Evolutionary conservation across 805 yeast species (phyloP).

Genomic region (Wickerhamomyces ciferrii): DNA sequence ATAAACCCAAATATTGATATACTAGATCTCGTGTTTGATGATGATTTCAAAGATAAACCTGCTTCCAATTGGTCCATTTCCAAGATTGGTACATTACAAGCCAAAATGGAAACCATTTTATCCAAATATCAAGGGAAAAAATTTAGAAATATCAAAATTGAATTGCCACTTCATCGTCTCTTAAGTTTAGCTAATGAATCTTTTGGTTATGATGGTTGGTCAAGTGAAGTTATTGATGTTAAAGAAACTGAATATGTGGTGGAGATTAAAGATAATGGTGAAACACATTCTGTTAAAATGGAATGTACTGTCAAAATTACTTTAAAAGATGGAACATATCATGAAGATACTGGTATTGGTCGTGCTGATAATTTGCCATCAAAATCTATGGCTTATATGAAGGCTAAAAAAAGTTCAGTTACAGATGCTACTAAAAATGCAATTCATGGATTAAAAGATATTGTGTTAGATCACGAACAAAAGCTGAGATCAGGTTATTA

Average conservation of each 20-base stretch:
- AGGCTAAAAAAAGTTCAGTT: conserved; percentile 81
- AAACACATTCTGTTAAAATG: conserved; percentile 21
- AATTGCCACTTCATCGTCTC: conserved; percentile 27
- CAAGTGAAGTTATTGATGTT: conserved; percentile 31
- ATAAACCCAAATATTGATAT: conserved; percentile 15
- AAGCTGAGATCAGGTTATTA: conserved; percentile 28
- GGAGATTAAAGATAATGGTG: conserved; percentile 1
- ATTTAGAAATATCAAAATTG: conserved; percentile 4
- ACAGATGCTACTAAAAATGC: conserved; percentile 81
- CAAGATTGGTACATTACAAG: conserved; percentile 43
- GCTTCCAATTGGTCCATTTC: conserved; percentile 42
- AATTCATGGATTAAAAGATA: conserved; percentile 73
- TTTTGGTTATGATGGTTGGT: conserved; percentile 59
- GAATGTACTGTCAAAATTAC: conserved; percentile 57
- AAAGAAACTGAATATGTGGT: conserved; percentile 11
- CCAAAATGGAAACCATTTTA: conserved; percentile 33
- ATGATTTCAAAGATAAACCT: conserved; percentile 30
- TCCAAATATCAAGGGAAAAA: conserved; percentile 1
- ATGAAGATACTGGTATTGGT: conserved; percentile 76
- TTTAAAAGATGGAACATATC: conserved; percentile 75
- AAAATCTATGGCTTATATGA: conserved; percentile 70
- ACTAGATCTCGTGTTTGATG: conserved; percentile 22
- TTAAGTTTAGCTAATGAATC: conserved; percentile 41
- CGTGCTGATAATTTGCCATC: conserved; percentile 55
- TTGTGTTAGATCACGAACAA: conserved; percentile 31